phyloP scores from a whole-genome alignment of 768 basidiomycete genomes.

The Collybia sordida region DNA sequence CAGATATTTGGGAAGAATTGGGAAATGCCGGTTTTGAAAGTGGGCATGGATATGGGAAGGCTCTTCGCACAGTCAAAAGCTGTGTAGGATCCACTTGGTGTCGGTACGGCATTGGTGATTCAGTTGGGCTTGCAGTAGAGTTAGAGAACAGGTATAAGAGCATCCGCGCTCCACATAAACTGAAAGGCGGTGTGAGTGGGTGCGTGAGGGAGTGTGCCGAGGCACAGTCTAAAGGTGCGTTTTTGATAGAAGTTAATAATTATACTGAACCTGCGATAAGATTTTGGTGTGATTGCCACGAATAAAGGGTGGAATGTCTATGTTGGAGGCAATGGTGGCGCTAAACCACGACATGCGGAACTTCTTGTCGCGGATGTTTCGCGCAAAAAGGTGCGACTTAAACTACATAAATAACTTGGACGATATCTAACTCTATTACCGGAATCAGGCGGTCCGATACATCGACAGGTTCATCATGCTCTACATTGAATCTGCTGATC shows the following conservation, averaged over 20 bases:
- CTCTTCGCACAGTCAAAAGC: constrained; percentile 72
- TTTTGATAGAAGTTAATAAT: not conserved
- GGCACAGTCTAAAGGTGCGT: constrained; percentile 51
- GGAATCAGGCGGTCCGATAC: constrained; percentile 57
- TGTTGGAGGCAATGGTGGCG: constrained; percentile 72
- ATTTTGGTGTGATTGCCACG: constrained; percentile 76
- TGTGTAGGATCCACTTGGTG: constrained; percentile 78
- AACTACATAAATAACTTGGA: not conserved
- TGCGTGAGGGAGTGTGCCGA: constrained; percentile 79
- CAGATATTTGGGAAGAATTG: constrained; percentile 65
- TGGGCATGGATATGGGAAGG: constrained; percentile 73
- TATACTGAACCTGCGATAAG: constrained; percentile 25
- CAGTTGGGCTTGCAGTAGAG: constrained; percentile 69
- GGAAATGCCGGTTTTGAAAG: constrained; percentile 69
- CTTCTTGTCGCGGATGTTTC: constrained; percentile 70
- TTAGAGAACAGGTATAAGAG: constrained; percentile 76
- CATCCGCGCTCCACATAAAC: constrained; percentile 67
- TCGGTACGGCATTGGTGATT: constrained; percentile 72
- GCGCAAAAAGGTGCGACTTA: constrained; percentile 28
- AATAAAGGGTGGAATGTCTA: constrained; percentile 83
- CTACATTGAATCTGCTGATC: constrained; percentile 75
- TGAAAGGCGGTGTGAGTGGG: constrained; percentile 77
- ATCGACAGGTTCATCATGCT: constrained; percentile 66
- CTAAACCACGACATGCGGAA: constrained; percentile 58
- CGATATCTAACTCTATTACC: constrained; percentile 18